Percentiles rank a stretch among this genome's conserved stretches.
phyloP scores from a whole-genome alignment of 148 eudicot species.

The Euryodendron excelsum region DNA sequence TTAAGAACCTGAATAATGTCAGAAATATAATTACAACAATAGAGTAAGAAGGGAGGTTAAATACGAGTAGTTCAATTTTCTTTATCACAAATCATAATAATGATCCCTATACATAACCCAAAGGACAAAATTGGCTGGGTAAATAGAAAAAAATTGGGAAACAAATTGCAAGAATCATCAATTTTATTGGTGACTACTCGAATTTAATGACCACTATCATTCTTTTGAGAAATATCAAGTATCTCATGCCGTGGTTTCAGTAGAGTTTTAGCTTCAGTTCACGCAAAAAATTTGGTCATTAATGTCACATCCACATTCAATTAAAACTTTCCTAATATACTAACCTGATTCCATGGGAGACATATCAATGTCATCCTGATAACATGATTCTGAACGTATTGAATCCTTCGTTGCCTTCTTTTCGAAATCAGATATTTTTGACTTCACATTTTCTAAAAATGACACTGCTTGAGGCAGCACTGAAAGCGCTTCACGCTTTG shows the following conservation, averaged over 20 bases:
- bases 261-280: neutral
- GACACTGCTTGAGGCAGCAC: slow-evolving; percentile 59
- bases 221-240: neutral
- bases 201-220: neutral
- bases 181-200: neutral
- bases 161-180: neutral
- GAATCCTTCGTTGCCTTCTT: slow-evolving; percentile 26
- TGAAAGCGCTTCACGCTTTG: slow-evolving; percentile 63
- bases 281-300: neutral
- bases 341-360: slow-evolving; percentile 45
- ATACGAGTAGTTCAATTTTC: no score
- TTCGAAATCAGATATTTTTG: slow-evolving; percentile 38
- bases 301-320: neutral
- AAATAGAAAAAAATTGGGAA: no score
- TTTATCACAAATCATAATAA: neutral
- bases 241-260: neutral
- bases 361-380: slow-evolving; percentile 20
- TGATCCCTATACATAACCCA: neutral
- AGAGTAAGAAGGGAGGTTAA: neutral
- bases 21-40: neutral
- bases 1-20: neutral
- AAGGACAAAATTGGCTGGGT: neutral
- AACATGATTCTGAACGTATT: slow-evolving; percentile 17
- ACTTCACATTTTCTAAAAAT: slow-evolving; percentile 39
- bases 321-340: slow-evolving; percentile 10